phyloP scores from a whole-genome alignment of 1,284 basidiomycete genomes.

The Caloboletus firmus region DNA sequence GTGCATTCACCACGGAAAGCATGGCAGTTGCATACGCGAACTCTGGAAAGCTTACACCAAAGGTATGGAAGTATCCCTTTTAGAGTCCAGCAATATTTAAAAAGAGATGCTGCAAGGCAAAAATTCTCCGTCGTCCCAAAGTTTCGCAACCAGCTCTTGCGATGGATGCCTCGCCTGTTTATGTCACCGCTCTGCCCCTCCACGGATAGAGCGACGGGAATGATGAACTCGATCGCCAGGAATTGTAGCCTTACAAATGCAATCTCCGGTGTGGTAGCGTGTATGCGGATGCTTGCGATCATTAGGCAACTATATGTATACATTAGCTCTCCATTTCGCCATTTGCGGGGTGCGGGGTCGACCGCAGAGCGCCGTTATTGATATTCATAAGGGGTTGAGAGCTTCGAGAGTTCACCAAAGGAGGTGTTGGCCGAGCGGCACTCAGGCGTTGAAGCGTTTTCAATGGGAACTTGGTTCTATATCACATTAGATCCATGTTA shows the following conservation, averaged over 20 bases:
- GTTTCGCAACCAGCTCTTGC: slow-evolving; percentile 10
- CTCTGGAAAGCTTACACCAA: slow-evolving; percentile 49
- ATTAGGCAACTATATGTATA: background rate
- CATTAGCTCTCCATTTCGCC: slow-evolving; percentile 20
- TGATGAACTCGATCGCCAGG: background rate
- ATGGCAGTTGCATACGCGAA: slow-evolving; percentile 75
- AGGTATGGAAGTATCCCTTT: slow-evolving; percentile 39
- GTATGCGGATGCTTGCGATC: background rate
- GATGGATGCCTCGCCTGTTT: slow-evolving; percentile 41
- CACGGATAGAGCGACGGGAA: slow-evolving; percentile 12
- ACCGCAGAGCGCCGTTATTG: slow-evolving; percentile 29
- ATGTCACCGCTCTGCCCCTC: slow-evolving; percentile 53
- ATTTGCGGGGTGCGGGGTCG: slow-evolving; percentile 15
- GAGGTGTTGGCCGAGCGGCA: slow-evolving; percentile 46
- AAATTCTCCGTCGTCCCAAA: slow-evolving; percentile 50
- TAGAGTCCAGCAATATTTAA: background rate
- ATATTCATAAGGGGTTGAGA: slow-evolving; percentile 28
- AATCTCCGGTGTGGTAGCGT: background rate
- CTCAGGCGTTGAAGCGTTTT: slow-evolving; percentile 83
- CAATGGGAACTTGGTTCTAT: slow-evolving; percentile 90
- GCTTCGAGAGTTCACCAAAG: slow-evolving; percentile 22
- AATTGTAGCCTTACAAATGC: background rate
- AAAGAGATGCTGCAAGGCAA: slow-evolving; percentile 35
- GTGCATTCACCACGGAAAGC: slow-evolving; percentile 77
- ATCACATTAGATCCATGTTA: background rate